phyloP scores from a whole-genome alignment of 208 protist species.

The Trypanosoma scelopori region DNA sequence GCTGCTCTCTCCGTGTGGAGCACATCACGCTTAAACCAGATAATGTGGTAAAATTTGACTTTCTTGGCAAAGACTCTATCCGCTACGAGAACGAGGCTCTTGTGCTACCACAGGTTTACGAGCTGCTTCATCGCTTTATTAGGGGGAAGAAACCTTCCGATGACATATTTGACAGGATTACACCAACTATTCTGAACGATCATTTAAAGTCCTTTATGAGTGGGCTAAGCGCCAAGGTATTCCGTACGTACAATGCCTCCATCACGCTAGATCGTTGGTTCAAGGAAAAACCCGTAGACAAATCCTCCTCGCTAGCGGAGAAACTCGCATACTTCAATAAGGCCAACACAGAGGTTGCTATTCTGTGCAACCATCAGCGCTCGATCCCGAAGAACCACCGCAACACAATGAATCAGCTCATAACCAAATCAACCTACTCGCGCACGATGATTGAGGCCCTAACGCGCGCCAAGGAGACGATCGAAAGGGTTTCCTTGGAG shows the following conservation, averaged over 20 bases:
- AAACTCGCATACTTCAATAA: constrained; percentile 98
- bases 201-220: constrained; percentile 97
- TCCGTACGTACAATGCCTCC: constrained; percentile 99
- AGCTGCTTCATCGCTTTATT: constrained; percentile 89
- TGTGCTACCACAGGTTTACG: constrained; percentile 91
- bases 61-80: constrained; percentile 99
- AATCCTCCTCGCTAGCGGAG: constrained; percentile 60
- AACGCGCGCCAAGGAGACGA: constrained; percentile 53
- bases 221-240: constrained; percentile 98
- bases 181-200: constrained; percentile 92
- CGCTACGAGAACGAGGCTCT: constrained; percentile 93
- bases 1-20: constrained; percentile 98
- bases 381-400: constrained; percentile 92
- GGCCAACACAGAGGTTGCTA: constrained; percentile 97
- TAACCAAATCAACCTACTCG: constrained; percentile 75
- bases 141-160: constrained; percentile 74
- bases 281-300: constrained; percentile 82
- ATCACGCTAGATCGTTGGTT: constrained; percentile 97
- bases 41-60: constrained; percentile 94
- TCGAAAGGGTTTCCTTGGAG: constrained; percentile 71
- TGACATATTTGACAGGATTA: constrained; percentile 96
- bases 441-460: constrained; percentile 78
- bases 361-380: constrained; percentile 99
- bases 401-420: constrained; percentile 77
- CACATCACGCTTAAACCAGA: constrained; percentile 89